phyloP scores from a whole-genome alignment of 768 basidiomycete species.

The Mycena pura region DNA sequence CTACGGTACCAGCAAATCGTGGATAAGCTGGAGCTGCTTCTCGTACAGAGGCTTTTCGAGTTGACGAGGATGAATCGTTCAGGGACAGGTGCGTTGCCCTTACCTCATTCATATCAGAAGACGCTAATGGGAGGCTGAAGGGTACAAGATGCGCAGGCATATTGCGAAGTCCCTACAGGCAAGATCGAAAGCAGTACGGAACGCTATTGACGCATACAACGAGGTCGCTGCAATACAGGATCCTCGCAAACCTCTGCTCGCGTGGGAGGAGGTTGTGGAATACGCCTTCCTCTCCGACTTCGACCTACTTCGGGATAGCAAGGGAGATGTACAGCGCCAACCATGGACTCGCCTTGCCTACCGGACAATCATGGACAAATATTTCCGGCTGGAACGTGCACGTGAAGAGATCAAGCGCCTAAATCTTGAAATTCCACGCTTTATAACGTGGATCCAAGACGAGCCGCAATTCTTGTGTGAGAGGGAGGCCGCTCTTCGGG shows the following conservation, averaged over 20 bases:
- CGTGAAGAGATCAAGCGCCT: conserved; percentile 30
- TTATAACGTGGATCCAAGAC: conserved; percentile 28
- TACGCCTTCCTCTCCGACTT: conserved; percentile 25
- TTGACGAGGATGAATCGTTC: conserved; percentile 10
- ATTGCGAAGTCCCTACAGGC: conserved; percentile 26
- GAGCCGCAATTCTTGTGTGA: no score
- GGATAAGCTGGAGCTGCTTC: neutral
- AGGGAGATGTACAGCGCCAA: conserved; percentile 7
- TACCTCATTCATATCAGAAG: neutral
- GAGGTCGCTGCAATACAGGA: conserved; percentile 1
- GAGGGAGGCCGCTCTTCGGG: no score
- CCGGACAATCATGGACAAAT: conserved; percentile 12
- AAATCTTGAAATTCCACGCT: conserved; percentile 29
- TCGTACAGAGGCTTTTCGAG: neutral
- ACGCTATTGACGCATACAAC: conserved; percentile 25
- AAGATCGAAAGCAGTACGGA: conserved; percentile 25
- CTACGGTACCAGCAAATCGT: neutral
- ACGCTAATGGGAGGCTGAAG: neutral
- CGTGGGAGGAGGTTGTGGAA: conserved; percentile 34
- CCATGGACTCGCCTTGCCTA: conserved; percentile 20
- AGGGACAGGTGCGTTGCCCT: conserved; percentile 14
- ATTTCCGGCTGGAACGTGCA: conserved; percentile 25
- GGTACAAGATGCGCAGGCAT: conserved; percentile 27
- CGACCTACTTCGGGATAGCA: conserved; percentile 19
- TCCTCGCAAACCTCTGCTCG: conserved; percentile 6